Evolutionary conservation across 1,139 yeast species (phyloP), one percentile per base, ranked within the genome.

Genomic region (Sugiyamaella sp.): DNA sequence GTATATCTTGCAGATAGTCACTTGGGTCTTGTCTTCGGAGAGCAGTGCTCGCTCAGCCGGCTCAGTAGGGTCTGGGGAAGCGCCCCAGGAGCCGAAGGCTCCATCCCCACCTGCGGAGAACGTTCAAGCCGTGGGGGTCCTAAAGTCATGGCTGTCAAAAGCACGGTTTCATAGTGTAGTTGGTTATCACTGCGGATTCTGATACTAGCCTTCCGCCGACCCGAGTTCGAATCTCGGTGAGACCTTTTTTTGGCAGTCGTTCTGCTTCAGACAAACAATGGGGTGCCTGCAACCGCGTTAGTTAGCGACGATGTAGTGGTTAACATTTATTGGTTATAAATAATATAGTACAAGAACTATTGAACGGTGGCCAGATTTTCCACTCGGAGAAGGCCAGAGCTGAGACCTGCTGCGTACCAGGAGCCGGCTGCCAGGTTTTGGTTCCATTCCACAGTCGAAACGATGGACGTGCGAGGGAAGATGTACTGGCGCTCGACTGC

Each of bases 381-480:
- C 16, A 89, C 65, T 0, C 89, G 73, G 6, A 89, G 62, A 22
- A 89, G 63, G 0, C 97, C 97, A 2, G 82, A 74, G 4, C 80
- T 78, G 14, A 86, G 78, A 0, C 84, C 84, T n/a, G 85, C 84
- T 2, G 85, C 85, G 68, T 79, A 86, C 67, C 80, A 75, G 14
- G 84, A 82, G n/a, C 82, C 82, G 32, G 77, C 77, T 1, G 60
- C 54, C 0, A 68, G 58, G 48, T 74, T 76, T 53, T 82, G 86
- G 63, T 82, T 81, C 91, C 96, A 87, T 8, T 80, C 78, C 1
- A 84, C 55, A 4, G 81, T 66, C 0, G 85, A 77, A 3, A 88
- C 73, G 19, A 75, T 70, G 2, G 84, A 74, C 12, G 82, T 79
- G 9, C 79, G 74, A 2, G 89, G 86, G 55, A 77, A 80, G 1